A percentile compares a stretch with the other conserved stretches of the same genome.
These are phyloP conservation scores for Yamadazyma phyllophila DNA, from an alignment of 805 yeast species.

Conservation along the genomic window DNA sequence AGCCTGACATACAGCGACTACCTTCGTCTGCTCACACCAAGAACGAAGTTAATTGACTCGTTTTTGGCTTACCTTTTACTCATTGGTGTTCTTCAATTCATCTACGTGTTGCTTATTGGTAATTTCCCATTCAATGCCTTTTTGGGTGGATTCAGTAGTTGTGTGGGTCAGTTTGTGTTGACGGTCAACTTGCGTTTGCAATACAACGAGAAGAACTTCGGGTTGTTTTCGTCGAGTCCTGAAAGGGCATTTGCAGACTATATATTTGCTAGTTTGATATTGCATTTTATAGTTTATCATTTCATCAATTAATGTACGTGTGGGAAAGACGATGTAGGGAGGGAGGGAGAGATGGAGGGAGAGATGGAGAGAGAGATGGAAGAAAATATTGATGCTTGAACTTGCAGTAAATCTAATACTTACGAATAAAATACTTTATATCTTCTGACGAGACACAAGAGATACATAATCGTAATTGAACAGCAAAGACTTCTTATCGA, in stretches of 20 bases:
- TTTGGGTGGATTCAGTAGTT: conserved; percentile 84
- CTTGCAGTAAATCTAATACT: no score
- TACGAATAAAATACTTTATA: no score
- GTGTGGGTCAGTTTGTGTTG: conserved; percentile 95
- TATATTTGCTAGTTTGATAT: conserved; percentile 77
- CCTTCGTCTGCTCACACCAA: conserved; percentile 35
- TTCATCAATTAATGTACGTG: conserved; percentile 64
- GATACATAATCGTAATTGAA: no score
- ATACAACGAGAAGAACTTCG: conserved; percentile 23
- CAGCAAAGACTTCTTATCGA: not conserved
- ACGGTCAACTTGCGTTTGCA: conserved; percentile 82
- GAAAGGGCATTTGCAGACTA: conserved; percentile 83
- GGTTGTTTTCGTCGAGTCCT: conserved; percentile 19
- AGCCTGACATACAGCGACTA: conserved; percentile 35
- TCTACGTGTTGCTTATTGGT: conserved; percentile 73
- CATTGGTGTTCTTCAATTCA: conserved; percentile 75
- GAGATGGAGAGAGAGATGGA: no score
- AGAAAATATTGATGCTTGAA: no score
- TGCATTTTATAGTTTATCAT: conserved; percentile 87
- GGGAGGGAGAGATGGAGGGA: no score
- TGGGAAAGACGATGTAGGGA: no score
- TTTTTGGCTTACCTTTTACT: conserved; percentile 73
- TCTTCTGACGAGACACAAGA: no score
- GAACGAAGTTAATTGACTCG: conserved; percentile 67
- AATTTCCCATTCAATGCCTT: conserved; percentile 97